Conservation (phyloP, 1,284 basidiomycete genomes). For the Ceratorhiza oryzae-sativae region DNA sequence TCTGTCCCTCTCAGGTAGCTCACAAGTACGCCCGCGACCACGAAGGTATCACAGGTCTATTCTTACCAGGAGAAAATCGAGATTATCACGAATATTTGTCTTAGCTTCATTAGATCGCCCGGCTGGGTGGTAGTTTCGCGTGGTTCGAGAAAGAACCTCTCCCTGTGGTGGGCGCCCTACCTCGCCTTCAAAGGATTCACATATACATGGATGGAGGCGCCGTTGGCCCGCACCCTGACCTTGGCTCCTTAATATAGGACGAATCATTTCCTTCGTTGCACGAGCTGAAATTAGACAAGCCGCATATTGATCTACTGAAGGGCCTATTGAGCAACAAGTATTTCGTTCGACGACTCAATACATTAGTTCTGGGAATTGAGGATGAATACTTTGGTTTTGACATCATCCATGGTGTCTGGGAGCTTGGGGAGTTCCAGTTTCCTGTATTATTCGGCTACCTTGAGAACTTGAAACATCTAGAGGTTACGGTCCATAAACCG, state of each 20-base stretch:
- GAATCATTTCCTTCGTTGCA: neutral
- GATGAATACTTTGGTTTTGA: constrained; percentile 5
- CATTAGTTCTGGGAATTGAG: neutral
- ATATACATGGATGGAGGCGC: neutral
- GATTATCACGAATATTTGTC: neutral
- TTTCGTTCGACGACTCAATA: neutral
- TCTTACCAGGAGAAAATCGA: neutral
- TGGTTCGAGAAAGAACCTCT: neutral
- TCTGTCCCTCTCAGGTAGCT: neutral
- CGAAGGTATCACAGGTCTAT: neutral
- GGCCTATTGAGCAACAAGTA: neutral
- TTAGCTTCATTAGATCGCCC: neutral
- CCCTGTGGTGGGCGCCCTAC: neutral
- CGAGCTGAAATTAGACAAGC: neutral
- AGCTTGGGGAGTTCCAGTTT: neutral
- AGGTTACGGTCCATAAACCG: neutral
- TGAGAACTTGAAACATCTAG: neutral
- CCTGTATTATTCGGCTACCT: neutral
- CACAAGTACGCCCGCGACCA: neutral
- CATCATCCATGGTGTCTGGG: neutral
- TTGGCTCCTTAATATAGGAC: neutral
- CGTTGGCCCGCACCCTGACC: neutral
- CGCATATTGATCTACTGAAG: neutral
- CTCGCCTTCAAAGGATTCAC: neutral
- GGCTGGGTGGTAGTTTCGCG: neutral